Base-by-base conservation (phyloP, 306 rosid species). In the Rubus idaeus region DNA sequence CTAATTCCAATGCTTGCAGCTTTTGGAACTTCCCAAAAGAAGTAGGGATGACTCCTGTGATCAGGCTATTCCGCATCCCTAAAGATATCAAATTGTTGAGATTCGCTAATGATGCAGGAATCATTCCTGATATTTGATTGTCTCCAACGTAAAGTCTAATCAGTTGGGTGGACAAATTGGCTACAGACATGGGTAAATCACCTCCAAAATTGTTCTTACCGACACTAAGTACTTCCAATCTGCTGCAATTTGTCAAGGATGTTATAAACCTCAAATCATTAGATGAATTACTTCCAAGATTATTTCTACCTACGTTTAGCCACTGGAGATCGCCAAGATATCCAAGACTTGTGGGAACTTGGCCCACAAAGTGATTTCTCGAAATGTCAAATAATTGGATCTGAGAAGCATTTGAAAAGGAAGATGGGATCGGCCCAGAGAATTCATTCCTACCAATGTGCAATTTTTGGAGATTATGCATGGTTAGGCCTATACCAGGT, bases 111-210 rank as follows among this genome's bases (percentile, higher is more conserved):
- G 76, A 18, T 8, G 1, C 37, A 4, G 88, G 85, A 41, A 88
- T 52, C 23, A 14, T 57, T 70, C 86, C 83, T 0, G 37, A 75
- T 16, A 85, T 35, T 3, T 77, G 73, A 20, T 83, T 88, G 0
- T 23, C 26, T 23, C 26, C 26, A 23, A 23, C 1, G 26, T 23
- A 23, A 23, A 23, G 26, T 23, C 26, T 23, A 23, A 23, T 23
- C 3, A 88, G 73, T 18, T 77, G 71, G 69, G 16, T 69, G n/a
- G 91, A 79, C 14, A 88, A 79, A 52, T 88, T 85, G 42, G 74
- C 83, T 11, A 79, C 10, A 4, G 67, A 52, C 1, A 67, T 45
- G 3, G 87, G 86, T 16, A 88, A 74, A 42, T 8, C 60, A 39
- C 87, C 89, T 66, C 86, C 85, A 66, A 88, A 88, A 5, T 77